A percentile compares a stretch with the other conserved stretches of the same genome.
Conservation (phyloP, 169 alveolate species). For the Cryptosporidium andersoni region DNA sequence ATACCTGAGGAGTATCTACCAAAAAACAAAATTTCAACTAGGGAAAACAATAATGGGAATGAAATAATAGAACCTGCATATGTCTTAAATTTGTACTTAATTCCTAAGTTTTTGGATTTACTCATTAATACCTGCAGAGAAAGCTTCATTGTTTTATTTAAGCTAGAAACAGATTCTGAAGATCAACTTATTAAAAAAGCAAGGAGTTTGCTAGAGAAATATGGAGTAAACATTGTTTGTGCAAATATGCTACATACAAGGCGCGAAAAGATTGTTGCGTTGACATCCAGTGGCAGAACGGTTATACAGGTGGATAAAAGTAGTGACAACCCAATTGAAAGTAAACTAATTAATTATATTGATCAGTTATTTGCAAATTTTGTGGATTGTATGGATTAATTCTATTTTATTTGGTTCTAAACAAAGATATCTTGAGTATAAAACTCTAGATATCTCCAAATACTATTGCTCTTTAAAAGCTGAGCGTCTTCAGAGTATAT, state of each 20-base stretch:
- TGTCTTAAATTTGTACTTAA: conserved; percentile 68
- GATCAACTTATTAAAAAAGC: conserved; percentile 72
- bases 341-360: conserved; percentile 13
- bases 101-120: conserved; percentile 76
- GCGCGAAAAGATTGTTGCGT: conserved; percentile 22
- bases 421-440: conserved; percentile 4
- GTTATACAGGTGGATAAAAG: conserved; percentile 1
- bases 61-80: conserved; percentile 19
- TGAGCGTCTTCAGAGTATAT: background rate
- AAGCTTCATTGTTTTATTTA: conserved; percentile 74
- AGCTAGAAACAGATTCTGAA: conserved; percentile 80
- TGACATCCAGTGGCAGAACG: conserved; percentile 14
- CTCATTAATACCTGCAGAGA: conserved; percentile 66
- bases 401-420: background rate
- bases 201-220: conserved; percentile 66
- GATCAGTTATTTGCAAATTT: background rate
- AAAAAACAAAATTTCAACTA: conserved; percentile 38
- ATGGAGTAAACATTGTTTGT: conserved; percentile 75
- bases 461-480: background rate
- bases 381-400: background rate
- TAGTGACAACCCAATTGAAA: conserved; percentile 28
- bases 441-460: conserved; percentile 6
- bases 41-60: background rate
- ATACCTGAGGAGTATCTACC: conserved; percentile 74
- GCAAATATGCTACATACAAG: conserved; percentile 76